Conservation (phyloP, 805 yeast species). For the Myxozyma sirexii region DNA sequence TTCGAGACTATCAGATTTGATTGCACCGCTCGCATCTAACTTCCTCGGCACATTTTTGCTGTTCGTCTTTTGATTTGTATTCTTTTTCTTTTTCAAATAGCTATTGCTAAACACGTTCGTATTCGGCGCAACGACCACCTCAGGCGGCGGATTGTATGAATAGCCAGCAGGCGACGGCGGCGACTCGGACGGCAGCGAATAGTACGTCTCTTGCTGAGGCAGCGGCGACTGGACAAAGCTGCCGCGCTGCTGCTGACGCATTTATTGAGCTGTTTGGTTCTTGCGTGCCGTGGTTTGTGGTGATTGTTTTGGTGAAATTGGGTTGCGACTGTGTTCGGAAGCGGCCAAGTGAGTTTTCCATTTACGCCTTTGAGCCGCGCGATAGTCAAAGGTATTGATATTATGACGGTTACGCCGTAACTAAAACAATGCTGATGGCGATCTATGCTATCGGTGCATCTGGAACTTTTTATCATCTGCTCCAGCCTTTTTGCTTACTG, state of each 20-base stretch:
- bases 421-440: background rate
- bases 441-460: background rate
- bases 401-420: background rate
- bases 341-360: background rate
- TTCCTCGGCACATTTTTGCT: slow-evolving; percentile 19
- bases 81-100: slow-evolving; percentile 2
- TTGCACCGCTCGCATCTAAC: slow-evolving; percentile 18
- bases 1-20: slow-evolving; percentile 17
- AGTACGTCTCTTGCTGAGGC: slow-evolving; percentile 14
- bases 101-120: slow-evolving; percentile 6
- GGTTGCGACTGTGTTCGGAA: background rate
- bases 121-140: slow-evolving; percentile 10
- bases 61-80: background rate
- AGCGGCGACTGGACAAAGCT: background rate
- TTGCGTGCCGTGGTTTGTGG: background rate
- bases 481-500: background rate
- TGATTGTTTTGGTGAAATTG: background rate
- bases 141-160: background rate
- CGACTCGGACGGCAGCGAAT: slow-evolving; percentile 25
- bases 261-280: background rate
- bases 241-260: slow-evolving; percentile 13
- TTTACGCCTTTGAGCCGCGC: slow-evolving; percentile 6
- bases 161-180: slow-evolving; percentile 28
- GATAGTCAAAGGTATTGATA: background rate
- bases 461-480: background rate